phyloP scores from a whole-genome alignment of 129 eudicot species.

The Deinandra increscens region DNA sequence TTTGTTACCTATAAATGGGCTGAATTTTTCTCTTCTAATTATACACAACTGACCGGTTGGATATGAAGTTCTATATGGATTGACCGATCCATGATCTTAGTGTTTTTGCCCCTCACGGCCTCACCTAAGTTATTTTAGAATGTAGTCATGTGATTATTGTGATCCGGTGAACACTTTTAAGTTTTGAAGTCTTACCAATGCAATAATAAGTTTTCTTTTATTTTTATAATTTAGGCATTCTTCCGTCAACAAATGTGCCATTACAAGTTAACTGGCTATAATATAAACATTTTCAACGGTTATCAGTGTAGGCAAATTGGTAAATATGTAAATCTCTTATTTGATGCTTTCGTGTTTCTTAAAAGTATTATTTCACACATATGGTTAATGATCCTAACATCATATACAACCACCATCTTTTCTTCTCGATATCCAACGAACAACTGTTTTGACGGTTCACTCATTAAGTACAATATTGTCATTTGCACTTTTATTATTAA shows the following conservation, averaged over 20 bases:
- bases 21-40: not conserved
- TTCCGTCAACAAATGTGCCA: too few species aligned
- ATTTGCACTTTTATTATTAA: not conserved
- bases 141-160: too few species aligned
- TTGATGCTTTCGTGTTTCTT: not conserved
- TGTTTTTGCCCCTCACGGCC: too few species aligned
- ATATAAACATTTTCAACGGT: too few species aligned
- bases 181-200: too few species aligned
- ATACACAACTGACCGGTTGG: not conserved
- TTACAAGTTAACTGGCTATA: too few species aligned
- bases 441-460: not conserved
- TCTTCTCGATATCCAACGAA: constrained; percentile 17
- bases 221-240: too few species aligned
- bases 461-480: not conserved
- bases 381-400: not conserved
- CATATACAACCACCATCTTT: not conserved
- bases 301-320: too few species aligned
- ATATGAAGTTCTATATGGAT: not conserved
- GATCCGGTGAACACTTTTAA: too few species aligned
- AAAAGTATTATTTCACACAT: not conserved
- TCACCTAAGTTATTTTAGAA: too few species aligned
- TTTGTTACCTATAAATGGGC: not conserved
- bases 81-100: too few species aligned
- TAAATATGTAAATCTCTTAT: not conserved
- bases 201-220: too few species aligned